Evolutionary conservation across 306 rosid species (phyloP), one percentile per base, ranked within the genome.

Genomic region (Corylus avellana): DNA sequence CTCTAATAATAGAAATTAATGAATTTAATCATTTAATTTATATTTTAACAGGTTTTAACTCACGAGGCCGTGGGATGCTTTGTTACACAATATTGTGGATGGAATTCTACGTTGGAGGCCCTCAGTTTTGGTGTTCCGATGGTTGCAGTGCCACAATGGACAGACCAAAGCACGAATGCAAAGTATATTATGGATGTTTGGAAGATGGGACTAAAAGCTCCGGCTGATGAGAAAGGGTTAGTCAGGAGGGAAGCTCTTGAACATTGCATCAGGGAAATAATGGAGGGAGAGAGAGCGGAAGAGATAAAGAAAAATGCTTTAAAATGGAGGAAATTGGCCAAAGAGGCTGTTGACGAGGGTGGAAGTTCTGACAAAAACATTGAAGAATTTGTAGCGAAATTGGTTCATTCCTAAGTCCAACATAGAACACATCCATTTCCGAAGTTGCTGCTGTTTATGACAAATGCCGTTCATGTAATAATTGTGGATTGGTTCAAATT

Each of bases 131-230:
- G 70, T 14, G 48, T 64, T 35, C 70, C 70, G 6, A 64, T 64
- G 70, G n/a, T 64, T 5, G 70, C 70, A 16, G 11, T 64, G 22
- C 70, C 70, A 14, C 70, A 35, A 35, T 35, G 22, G 47, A 35
- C 70, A 2, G 70, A 64, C 44, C 70, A 64, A 35, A 35, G 12
- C 18, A 64, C 70, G 0, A 64, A 64, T 14, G 70, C 70, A 7
- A 35, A 64, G 47, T 64, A 13, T 35, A 16, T 64, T 35, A 64
- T 64, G 47, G 47, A 64, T 64, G 46, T 64, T 64, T 64, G 70
- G 70, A 64, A 64, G 70, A 64, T 64, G 70, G 70, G 70, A 7
- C 48, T 64, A 5, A 64, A 35, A 35, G 70, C 46, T 35, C 22
- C 70, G 0, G 47, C 11, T 16, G 48, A 64, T 35, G 70, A 64